These are phyloP conservation scores for Aspergillus fijiensis DNA, from an alignment of 2,329 filamentous ascomycete genomes.

Conservation along the genomic window DNA sequence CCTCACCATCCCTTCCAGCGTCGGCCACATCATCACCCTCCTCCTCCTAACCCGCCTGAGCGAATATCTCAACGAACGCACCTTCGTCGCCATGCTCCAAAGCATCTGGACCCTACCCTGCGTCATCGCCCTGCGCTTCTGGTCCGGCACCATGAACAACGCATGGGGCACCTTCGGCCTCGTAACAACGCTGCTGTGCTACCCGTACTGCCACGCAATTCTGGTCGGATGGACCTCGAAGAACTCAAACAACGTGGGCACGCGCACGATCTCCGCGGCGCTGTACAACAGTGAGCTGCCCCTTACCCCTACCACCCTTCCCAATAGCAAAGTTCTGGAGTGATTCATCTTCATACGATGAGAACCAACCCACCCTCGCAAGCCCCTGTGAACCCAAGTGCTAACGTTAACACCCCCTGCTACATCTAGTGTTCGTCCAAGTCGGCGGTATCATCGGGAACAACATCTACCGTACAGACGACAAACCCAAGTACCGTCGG, in stretches of 20 bases:
- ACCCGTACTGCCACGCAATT: constrained; percentile 61
- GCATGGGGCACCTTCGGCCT: constrained; percentile 55
- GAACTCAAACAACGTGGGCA: constrained; percentile 63
- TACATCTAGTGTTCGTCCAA: constrained; percentile 32
- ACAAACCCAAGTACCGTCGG: constrained; percentile 53
- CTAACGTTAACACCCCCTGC: no score
- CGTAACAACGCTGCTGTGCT: constrained; percentile 51
- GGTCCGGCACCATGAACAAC: constrained; percentile 45
- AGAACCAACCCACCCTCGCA: no score
- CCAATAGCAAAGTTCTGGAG: no score
- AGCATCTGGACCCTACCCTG: constrained; percentile 63
- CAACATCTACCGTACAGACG: constrained; percentile 55
- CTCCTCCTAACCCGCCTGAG: constrained; percentile 48
- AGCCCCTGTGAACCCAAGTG: no score
- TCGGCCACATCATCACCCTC: constrained; percentile 40
- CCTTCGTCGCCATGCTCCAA: constrained; percentile 50
- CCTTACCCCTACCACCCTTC: not conserved
- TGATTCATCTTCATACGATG: no score
- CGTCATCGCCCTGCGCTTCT: constrained; percentile 52
- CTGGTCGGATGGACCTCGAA: constrained; percentile 61
- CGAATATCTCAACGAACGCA: constrained; percentile 48
- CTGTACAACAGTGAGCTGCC: constrained; percentile 54
- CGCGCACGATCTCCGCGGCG: constrained; percentile 60
- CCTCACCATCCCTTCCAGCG: constrained; percentile 55
- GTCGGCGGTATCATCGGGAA: constrained; percentile 29